Conservation (phyloP, 345 rosid genomes). For the Lepidium aucheri region DNA sequence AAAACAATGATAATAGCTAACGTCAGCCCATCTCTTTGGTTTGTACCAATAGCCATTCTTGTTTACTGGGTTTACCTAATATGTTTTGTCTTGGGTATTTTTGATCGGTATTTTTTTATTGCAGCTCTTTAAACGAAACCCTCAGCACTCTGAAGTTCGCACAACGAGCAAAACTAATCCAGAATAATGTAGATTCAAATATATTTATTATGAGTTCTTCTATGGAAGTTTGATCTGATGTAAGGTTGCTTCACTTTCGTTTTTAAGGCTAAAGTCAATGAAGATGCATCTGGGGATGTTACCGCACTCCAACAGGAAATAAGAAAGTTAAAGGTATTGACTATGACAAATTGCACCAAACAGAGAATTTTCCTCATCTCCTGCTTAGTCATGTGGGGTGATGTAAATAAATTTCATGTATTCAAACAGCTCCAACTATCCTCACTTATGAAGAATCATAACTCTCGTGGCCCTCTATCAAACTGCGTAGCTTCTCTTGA, state of each 20-base stretch:
- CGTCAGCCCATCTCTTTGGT: slow-evolving; percentile 93
- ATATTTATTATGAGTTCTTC: neutral
- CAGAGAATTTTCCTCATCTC: slow-evolving; percentile 3
- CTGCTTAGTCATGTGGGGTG: slow-evolving; percentile 5
- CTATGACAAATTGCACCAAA: neutral
- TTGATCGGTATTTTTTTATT: slow-evolving; percentile 17
- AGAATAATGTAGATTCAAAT: slow-evolving; percentile 55
- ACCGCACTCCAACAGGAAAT: slow-evolving; percentile 75
- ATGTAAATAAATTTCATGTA: slow-evolving; percentile 11
- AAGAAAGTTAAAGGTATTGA: slow-evolving; percentile 60
- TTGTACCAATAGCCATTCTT: slow-evolving; percentile 22
- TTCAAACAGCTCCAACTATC: slow-evolving; percentile 63
- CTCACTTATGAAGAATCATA: slow-evolving; percentile 47
- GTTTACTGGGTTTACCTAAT: neutral
- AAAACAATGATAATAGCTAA: slow-evolving; percentile 92
- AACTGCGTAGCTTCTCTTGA: slow-evolving; percentile 30
- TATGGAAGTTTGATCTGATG: neutral
- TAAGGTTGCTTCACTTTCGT: slow-evolving; percentile 14
- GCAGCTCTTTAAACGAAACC: slow-evolving; percentile 86
- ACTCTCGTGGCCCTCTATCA: slow-evolving; percentile 30
- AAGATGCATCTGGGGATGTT: slow-evolving; percentile 92
- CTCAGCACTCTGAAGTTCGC: slow-evolving; percentile 92
- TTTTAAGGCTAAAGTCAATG: slow-evolving; percentile 81
- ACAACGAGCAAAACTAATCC: slow-evolving; percentile 95
- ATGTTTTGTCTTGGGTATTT: slow-evolving; percentile 5